phyloP scores from a whole-genome alignment of 139 green algal species.

The Picocystis salinarum region DNA sequence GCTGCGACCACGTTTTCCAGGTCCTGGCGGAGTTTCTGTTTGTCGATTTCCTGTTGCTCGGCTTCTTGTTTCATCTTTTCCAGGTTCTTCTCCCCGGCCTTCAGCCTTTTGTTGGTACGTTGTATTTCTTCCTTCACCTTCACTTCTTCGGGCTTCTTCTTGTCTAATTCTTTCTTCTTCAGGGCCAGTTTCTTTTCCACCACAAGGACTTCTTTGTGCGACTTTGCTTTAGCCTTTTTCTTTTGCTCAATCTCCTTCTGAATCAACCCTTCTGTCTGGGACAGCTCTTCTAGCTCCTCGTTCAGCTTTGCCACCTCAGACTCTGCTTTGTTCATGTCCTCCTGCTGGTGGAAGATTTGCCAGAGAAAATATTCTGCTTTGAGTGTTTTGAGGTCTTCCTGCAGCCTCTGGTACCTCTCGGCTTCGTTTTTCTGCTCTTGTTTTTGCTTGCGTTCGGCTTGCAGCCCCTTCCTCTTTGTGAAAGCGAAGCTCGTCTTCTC shows the following conservation, averaged over 20 bases:
- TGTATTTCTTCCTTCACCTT: slow-evolving; percentile 16
- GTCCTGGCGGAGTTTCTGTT: slow-evolving; percentile 2
- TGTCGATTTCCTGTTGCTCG: slow-evolving; percentile 14
- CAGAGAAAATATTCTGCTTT: slow-evolving; percentile 44
- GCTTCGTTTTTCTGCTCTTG: slow-evolving; percentile 96
- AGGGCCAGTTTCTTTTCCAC: slow-evolving; percentile 53
- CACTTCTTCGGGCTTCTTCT: slow-evolving; percentile 25
- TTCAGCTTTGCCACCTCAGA: too few species aligned
- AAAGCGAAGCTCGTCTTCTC: slow-evolving; percentile 38
- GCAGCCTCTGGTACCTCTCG: slow-evolving; percentile 52
- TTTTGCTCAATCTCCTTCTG: slow-evolving; percentile 20
- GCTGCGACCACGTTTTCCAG: not conserved
- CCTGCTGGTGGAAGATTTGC: slow-evolving; percentile 53
- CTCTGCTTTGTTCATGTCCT: slow-evolving; percentile 19
- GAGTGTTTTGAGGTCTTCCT: slow-evolving; percentile 47
- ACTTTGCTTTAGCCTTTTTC: slow-evolving; percentile 22
- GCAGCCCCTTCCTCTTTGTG: slow-evolving; percentile 47
- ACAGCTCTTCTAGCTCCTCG: slow-evolving; percentile 11
- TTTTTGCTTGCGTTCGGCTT: slow-evolving; percentile 63
- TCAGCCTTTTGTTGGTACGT: slow-evolving; percentile 2
- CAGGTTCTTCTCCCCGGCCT: slow-evolving; percentile 2
- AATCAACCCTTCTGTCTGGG: slow-evolving; percentile 2
- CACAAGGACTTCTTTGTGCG: slow-evolving; percentile 34
- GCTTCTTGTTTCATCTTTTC: slow-evolving; percentile 12
- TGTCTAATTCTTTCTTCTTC: slow-evolving; percentile 40